Evolutionary conservation across 768 basidiomycete genomes (phyloP).

Genomic region (Melanogaster broomeanus): DNA sequence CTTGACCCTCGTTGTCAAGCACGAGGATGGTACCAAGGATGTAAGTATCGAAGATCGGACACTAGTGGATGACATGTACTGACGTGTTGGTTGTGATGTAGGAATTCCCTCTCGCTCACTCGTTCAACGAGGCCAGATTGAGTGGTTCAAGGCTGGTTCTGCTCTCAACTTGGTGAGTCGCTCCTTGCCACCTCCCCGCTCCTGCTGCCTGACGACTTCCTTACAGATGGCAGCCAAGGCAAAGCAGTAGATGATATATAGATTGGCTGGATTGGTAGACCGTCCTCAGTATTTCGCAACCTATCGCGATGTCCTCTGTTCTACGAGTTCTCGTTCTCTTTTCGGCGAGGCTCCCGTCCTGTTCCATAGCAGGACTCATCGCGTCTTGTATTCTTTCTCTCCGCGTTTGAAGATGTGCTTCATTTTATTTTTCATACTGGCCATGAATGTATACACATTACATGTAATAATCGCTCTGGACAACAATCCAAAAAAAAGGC

Average conservation of each 20-base stretch:
- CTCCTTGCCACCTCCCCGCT: conserved; percentile 3
- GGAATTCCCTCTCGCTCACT: conserved; percentile 82
- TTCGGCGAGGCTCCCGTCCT: background rate
- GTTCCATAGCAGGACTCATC: background rate
- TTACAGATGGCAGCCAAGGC: conserved; percentile 69
- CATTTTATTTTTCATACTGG: conserved; percentile 9
- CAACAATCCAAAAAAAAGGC: conserved; percentile 8
- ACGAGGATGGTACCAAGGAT: conserved; percentile 76
- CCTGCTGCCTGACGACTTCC: conserved; percentile 7
- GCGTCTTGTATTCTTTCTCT: too few species aligned
- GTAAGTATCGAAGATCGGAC: conserved; percentile 33
- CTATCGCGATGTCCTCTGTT: conserved; percentile 2
- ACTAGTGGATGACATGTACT: conserved; percentile 3
- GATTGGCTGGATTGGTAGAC: conserved; percentile 4
- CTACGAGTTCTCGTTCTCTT: background rate
- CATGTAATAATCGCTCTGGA: conserved; percentile 27
- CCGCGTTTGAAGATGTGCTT: background rate
- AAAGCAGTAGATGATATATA: conserved; percentile 37
- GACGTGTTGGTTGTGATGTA: conserved; percentile 26
- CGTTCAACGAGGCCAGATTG: conserved; percentile 97
- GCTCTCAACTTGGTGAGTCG: conserved; percentile 80
- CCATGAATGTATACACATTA: conserved; percentile 19
- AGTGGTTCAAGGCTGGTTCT: conserved; percentile 98
- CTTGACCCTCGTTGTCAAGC: conserved; percentile 80
- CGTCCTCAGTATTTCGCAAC: background rate